These are phyloP conservation scores for Saitozyma sp. DNA, from an alignment of 768 basidiomycete species.

Conservation along the genomic window DNA sequence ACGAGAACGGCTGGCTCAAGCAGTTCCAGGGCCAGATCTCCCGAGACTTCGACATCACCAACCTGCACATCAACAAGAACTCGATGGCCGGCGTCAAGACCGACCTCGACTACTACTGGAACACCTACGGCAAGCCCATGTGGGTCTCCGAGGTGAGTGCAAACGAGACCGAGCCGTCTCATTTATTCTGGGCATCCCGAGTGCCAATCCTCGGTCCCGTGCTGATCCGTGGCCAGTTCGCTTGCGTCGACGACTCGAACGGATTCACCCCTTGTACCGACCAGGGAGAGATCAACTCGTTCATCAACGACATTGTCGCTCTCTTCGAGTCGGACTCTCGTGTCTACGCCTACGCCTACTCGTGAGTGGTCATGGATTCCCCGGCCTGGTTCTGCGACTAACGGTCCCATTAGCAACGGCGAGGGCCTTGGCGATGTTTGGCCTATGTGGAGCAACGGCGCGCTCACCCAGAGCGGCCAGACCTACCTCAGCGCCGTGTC, in stretches of 20 bases:
- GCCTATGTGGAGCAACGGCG: conserved; percentile 40
- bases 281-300: conserved; percentile 50
- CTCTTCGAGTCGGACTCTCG: conserved; percentile 46
- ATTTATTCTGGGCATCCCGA: too few species aligned
- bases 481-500: conserved; percentile 45
- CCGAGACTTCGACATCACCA: conserved; percentile 41
- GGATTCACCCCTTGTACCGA: conserved; percentile 49
- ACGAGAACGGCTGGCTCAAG: conserved; percentile 48
- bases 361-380: conserved; percentile 5
- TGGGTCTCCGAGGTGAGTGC: conserved; percentile 46
- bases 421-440: conserved; percentile 48
- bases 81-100: conserved; percentile 45
- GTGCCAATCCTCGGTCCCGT: neutral
- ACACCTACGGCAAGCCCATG: conserved; percentile 47
- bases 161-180: neutral
- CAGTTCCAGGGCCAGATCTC: conserved; percentile 42
- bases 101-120: conserved; percentile 47
- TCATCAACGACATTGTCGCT: conserved; percentile 51
- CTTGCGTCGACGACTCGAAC: conserved; percentile 49
- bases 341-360: conserved; percentile 51
- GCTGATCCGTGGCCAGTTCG: conserved; percentile 30
- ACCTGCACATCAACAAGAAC: conserved; percentile 52
- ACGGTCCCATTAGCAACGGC: conserved; percentile 24
- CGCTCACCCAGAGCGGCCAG: conserved; percentile 44
- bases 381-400: neutral